Percentiles rank a stretch among this genome's conserved stretches.
These are phyloP conservation scores for Alternaria sp. DNA, from an alignment of 2,329 filamentous ascomycete genomes.

Conservation along the genomic window DNA sequence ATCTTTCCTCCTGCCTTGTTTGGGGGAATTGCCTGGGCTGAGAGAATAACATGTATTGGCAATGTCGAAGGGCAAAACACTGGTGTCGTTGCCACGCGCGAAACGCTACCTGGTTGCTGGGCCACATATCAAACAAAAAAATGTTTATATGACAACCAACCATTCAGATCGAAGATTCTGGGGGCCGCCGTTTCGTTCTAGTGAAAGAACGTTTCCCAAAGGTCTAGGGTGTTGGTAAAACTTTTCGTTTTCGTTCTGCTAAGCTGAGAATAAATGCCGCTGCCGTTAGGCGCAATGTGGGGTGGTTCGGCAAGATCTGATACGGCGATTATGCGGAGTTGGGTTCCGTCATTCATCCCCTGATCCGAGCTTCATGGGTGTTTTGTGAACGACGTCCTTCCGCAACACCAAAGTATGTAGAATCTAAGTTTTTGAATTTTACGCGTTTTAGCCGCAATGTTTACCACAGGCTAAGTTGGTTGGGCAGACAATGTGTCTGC, in stretches of 20 bases:
- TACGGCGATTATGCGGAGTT: neutral
- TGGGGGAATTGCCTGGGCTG: neutral
- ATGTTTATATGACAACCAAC: neutral
- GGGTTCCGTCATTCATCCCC: neutral
- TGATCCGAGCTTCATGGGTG: neutral
- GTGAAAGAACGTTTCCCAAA: neutral
- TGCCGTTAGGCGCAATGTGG: slow-evolving; percentile 2
- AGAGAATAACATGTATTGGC: slow-evolving; percentile 4
- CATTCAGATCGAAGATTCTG: neutral
- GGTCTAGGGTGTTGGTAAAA: neutral
- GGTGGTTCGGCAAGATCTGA: slow-evolving; percentile 2
- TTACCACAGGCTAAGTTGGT: slow-evolving; percentile 37
- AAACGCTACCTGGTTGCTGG: neutral
- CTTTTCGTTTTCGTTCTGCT: neutral
- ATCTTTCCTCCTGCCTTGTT: neutral
- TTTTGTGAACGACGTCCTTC: neutral
- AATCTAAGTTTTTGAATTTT: neutral
- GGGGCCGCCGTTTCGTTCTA: neutral
- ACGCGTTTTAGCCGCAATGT: slow-evolving; percentile 16
- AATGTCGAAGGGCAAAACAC: slow-evolving; percentile 2
- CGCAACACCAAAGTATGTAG: neutral
- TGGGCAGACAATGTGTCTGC: slow-evolving; percentile 14
- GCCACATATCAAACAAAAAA: neutral
- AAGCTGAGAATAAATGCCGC: neutral
- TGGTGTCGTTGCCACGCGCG: neutral